A percentile compares a stretch with the other conserved stretches of the same genome.
These are phyloP conservation scores for Ricinus communis DNA, from an alignment of 345 rosid species.

Conservation along the genomic window DNA sequence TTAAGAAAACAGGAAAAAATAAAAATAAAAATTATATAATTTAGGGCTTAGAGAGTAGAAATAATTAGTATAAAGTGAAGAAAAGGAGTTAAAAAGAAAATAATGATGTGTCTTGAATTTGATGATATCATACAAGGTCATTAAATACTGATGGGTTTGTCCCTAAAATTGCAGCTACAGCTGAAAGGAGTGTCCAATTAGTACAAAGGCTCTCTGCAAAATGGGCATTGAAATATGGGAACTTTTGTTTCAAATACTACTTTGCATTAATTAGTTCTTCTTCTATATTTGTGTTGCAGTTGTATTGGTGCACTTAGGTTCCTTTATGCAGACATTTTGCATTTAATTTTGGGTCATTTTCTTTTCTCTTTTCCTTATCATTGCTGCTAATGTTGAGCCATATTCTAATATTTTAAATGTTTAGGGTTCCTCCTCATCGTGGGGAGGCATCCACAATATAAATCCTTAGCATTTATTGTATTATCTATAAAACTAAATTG, in stretches of 20 bases:
- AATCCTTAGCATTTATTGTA: no score
- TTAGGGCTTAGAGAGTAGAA: no score
- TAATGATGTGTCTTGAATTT: neutral
- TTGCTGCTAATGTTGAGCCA: neutral
- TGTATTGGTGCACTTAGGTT: neutral
- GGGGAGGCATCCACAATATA: neutral
- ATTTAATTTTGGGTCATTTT: neutral
- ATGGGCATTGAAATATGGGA: neutral
- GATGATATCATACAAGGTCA: neutral
- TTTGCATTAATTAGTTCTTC: constrained; percentile 4
- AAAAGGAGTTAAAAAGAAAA: no score
- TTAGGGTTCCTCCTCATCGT: neutral
- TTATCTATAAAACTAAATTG: no score
- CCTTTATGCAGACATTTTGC: neutral
- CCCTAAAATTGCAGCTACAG: constrained; percentile 7
- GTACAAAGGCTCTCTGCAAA: neutral
- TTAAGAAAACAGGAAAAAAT: no score
- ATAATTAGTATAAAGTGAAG: no score
- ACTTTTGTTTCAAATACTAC: neutral
- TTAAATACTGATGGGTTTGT: constrained; percentile 15
- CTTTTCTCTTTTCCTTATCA: neutral
- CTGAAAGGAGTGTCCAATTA: constrained; percentile 2
- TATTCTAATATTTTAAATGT: neutral
- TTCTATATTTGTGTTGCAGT: neutral
- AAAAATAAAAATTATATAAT: no score